Percentiles rank a stretch among this genome's conserved stretches.
Evolutionary conservation across 192 early-diverging fungal genomes (phyloP).

Genomic region (Gryganskiella cystojenkinii): DNA sequence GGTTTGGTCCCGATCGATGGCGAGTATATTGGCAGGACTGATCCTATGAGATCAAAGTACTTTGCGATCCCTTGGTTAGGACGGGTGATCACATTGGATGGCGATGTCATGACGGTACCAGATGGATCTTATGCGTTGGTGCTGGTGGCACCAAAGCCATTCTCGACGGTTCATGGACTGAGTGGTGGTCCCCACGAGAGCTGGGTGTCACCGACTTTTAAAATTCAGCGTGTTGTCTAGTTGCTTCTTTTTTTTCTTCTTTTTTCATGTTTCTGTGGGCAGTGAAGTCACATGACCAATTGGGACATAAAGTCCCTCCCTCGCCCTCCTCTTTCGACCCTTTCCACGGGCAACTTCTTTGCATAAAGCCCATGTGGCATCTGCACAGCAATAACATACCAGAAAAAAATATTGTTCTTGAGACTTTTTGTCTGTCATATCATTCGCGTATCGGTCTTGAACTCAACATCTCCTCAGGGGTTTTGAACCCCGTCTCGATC

Average conservation of each 20-base stretch:
- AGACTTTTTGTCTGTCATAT: too few species aligned
- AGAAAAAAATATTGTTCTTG: too few species aligned
- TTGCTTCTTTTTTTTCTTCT: not conserved
- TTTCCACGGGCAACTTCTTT: too few species aligned
- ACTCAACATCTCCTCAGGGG: too few species aligned
- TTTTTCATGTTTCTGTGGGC: too few species aligned
- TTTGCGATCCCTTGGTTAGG: conserved; percentile 20
- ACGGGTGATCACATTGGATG: not conserved
- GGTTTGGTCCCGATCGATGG: conserved; percentile 25
- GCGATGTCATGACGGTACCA: not conserved
- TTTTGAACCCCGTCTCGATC: too few species aligned
- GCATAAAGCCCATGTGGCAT: too few species aligned
- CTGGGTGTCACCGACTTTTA: conserved; percentile 27
- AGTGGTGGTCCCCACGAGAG: conserved; percentile 11
- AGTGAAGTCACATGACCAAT: too few species aligned
- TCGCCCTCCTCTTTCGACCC: too few species aligned
- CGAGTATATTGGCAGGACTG: conserved; percentile 35
- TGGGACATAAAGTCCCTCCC: too few species aligned
- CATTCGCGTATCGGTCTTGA: too few species aligned
- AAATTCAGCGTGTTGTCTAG: not conserved
- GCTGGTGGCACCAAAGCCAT: conserved; percentile 36
- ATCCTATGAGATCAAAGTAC: conserved; percentile 30
- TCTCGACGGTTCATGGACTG: not conserved
- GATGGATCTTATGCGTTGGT: conserved; percentile 35
- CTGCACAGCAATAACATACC: too few species aligned